Percentiles rank a stretch among this genome's conserved stretches.
These are phyloP conservation scores for Trichoderma virens DNA, from an alignment of 495 filamentous ascomycete genomes.

Conservation along the genomic window DNA sequence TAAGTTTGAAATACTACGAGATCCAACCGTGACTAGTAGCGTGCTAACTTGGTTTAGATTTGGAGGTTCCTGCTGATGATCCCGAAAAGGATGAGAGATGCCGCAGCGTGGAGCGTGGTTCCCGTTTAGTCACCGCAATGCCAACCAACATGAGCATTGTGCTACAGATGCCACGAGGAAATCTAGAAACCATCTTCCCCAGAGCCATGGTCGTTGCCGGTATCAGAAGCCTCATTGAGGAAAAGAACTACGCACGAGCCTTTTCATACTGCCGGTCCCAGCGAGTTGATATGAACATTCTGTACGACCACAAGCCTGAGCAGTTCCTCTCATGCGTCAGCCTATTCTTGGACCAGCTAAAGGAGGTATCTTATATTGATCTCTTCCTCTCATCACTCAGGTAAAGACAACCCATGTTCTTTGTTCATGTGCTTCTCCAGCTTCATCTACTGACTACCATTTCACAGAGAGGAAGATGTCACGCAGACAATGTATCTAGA, in stretches of 20 bases:
- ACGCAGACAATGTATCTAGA: conserved; percentile 90
- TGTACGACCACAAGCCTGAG: conserved; percentile 83
- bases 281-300: conserved; percentile 93
- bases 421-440: background rate
- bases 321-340: conserved; percentile 72
- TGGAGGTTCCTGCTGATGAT: conserved; percentile 79
- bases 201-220: conserved; percentile 86
- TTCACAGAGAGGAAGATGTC: conserved; percentile 77
- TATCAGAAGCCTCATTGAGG: conserved; percentile 69
- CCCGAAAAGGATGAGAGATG: conserved; percentile 90
- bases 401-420: conserved; percentile 39
- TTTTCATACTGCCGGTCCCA: conserved; percentile 85
- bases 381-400: conserved; percentile 83
- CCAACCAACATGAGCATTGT: conserved; percentile 75
- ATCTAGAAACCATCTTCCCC: conserved; percentile 91
- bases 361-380: conserved; percentile 78
- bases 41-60: conserved; percentile 38
- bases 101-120: conserved; percentile 84
- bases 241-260: conserved; percentile 71
- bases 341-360: conserved; percentile 79
- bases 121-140: conserved; percentile 78
- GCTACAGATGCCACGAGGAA: conserved; percentile 90
- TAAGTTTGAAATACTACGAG: conserved; percentile 27
- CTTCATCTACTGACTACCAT: background rate
- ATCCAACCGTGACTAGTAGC: background rate